Percentiles rank a stretch among this genome's conserved stretches.
Evolutionary conservation across 306 rosid species (phyloP).

Genomic region (Ziziphus jujuba): DNA sequence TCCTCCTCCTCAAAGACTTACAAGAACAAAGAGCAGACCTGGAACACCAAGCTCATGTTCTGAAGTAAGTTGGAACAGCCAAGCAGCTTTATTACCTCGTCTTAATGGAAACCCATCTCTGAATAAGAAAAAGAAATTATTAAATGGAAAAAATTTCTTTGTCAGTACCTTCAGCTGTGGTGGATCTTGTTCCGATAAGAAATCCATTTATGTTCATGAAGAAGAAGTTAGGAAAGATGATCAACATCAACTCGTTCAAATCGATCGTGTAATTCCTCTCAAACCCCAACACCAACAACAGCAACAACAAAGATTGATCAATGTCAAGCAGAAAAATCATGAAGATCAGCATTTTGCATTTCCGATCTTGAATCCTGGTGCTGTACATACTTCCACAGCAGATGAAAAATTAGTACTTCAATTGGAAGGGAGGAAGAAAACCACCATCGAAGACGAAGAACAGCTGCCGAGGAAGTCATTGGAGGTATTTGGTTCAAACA

Average conservation of each 20-base stretch:
- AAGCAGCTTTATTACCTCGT: constrained; percentile 22
- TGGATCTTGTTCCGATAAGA: constrained; percentile 43
- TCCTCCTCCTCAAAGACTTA: background rate
- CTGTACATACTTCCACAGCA: constrained; percentile 12
- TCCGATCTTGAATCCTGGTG: constrained; percentile 15
- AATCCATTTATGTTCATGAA: constrained; percentile 30
- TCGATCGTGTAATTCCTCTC: no score
- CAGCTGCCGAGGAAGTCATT: constrained; percentile 34
- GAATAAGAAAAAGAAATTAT: constrained; percentile 21
- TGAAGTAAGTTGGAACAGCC: constrained; percentile 40
- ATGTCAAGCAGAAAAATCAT: no score
- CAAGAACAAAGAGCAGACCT: constrained; percentile 5
- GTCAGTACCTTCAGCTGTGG: constrained; percentile 38
- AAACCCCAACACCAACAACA: constrained; percentile 9
- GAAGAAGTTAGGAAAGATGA: constrained; percentile 1
- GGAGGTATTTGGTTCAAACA: constrained; percentile 44
- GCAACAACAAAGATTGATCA: background rate
- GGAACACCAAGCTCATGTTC: constrained; percentile 45
- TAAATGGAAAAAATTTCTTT: constrained; percentile 22
- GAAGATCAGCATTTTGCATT: constrained; percentile 24
- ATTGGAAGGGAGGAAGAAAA: constrained; percentile 4
- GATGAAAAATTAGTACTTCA: constrained; percentile 1
- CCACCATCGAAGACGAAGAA: constrained; percentile 9
- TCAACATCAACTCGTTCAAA: background rate
- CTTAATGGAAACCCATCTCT: constrained; percentile 25